These are phyloP conservation scores for Alectoria sarmentosa DNA, from an alignment of 495 filamentous ascomycete genomes.

Conservation along the genomic window DNA sequence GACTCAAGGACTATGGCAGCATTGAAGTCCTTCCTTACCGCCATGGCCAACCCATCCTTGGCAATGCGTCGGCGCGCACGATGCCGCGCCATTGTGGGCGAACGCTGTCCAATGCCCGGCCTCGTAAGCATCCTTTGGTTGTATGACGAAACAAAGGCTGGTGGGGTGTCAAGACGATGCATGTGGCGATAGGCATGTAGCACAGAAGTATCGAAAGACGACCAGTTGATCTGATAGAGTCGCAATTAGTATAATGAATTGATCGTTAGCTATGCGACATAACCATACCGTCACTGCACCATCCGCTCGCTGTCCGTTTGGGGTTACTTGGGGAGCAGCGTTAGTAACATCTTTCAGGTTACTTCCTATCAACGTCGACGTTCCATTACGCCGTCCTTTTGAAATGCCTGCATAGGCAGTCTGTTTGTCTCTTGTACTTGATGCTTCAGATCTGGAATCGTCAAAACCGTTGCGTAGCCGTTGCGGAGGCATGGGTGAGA, in stretches of 20 bases:
- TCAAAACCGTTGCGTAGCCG: conserved; percentile 26
- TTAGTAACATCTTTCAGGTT: conserved; percentile 30
- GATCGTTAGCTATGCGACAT: neutral
- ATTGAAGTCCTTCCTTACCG: conserved; percentile 76
- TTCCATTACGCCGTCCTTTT: conserved; percentile 29
- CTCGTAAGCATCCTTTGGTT: conserved; percentile 57
- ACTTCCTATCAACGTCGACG: conserved; percentile 22
- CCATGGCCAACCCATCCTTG: conserved; percentile 59
- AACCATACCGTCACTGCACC: conserved; percentile 8
- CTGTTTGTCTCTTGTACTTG: conserved; percentile 33
- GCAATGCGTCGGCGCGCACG: conserved; percentile 52
- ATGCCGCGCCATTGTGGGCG: conserved; percentile 62
- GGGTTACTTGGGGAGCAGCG: conserved; percentile 17
- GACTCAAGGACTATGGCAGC: conserved; percentile 63
- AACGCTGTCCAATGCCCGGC: conserved; percentile 55
- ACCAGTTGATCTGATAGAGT: conserved; percentile 56
- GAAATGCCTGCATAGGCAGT: neutral
- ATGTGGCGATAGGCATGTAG: conserved; percentile 63
- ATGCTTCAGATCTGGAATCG: conserved; percentile 34
- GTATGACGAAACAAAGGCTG: conserved; percentile 55
- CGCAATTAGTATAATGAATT: conserved; percentile 9
- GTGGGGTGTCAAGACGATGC: conserved; percentile 53
- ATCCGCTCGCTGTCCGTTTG: neutral
- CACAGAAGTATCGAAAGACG: conserved; percentile 49
- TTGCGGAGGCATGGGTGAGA: conserved; percentile 22